Evolutionary conservation across 768 basidiomycete species (phyloP).

Genomic region (Lepiota brunneoincarnata): DNA sequence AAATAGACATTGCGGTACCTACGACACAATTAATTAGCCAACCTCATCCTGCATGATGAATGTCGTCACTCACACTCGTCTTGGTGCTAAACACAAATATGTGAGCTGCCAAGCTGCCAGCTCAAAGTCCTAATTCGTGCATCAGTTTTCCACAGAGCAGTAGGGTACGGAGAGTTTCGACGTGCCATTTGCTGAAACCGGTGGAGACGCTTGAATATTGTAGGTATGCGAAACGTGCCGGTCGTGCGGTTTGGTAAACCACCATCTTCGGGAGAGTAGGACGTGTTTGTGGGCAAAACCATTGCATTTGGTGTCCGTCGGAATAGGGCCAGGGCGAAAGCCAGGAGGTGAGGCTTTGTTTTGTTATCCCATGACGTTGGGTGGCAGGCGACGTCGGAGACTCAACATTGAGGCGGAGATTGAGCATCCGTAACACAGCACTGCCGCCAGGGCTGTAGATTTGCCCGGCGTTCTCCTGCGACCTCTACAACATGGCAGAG

Average conservation of each 20-base stretch:
- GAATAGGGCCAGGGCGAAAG: conserved; percentile 35
- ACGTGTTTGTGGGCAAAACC: conserved; percentile 37
- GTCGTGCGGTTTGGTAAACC: conserved; percentile 16
- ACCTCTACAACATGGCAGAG: conserved; percentile 47
- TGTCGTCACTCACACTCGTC: conserved; percentile 69
- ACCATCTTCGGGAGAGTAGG: conserved; percentile 40
- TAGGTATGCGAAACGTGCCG: conserved; percentile 42
- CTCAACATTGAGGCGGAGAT: conserved; percentile 23
- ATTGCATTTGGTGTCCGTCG: conserved; percentile 34
- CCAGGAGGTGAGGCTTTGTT: conserved; percentile 1
- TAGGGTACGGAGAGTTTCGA: neutral
- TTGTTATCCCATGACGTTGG: conserved; percentile 5
- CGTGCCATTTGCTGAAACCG: conserved; percentile 87
- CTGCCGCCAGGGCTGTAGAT: conserved; percentile 3
- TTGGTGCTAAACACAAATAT: conserved; percentile 88
- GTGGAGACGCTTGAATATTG: conserved; percentile 77
- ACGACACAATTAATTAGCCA: conserved; percentile 10
- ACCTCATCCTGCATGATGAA: conserved; percentile 3
- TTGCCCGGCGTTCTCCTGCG: conserved; percentile 18
- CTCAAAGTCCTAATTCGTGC: conserved; percentile 79
- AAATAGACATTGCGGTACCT: conserved; percentile 97
- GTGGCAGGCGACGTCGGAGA: conserved; percentile 17
- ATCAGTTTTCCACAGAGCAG: neutral
- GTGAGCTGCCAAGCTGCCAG: conserved; percentile 94
- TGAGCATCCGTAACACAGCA: conserved; percentile 11